Conservation (phyloP, 139 green algal species). For the Tetradesmus lagerheimii region DNA sequence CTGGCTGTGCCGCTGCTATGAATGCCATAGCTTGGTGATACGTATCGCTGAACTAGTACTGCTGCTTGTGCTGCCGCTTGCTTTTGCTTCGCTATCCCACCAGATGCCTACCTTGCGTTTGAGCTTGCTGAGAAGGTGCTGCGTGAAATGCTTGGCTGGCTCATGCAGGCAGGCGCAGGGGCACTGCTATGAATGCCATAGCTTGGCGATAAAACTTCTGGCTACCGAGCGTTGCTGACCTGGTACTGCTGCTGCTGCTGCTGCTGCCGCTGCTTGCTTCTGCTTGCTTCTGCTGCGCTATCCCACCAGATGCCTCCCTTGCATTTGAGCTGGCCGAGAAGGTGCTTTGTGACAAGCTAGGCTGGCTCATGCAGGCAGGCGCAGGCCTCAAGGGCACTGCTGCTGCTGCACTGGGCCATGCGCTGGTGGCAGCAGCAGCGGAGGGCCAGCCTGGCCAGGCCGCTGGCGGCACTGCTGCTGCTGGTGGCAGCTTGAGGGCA, state of each 20-base stretch:
- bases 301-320: not conserved
- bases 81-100: too few species aligned
- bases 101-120: not conserved
- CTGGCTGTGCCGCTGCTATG: too few species aligned
- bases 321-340: constrained; percentile 40
- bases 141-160: not conserved
- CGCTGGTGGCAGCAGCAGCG: constrained; percentile 2
- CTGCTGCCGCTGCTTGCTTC: not conserved
- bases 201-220: too few species aligned
- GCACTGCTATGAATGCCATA: too few species aligned
- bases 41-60: too few species aligned
- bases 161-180: too few species aligned
- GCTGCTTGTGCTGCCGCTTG: too few species aligned
- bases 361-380: constrained; percentile 28
- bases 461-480: not conserved
- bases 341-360: constrained; percentile 21
- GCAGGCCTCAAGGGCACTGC: not conserved
- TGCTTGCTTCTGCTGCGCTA: not conserved
- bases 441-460: not conserved
- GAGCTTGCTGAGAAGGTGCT: not conserved
- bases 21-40: too few species aligned
- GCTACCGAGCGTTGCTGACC: too few species aligned
- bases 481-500: not conserved
- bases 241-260: not conserved
- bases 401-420: not conserved